Evolutionary conservation across 768 basidiomycete species (phyloP).

Genomic region (Cystofilobasidium capitatum): DNA sequence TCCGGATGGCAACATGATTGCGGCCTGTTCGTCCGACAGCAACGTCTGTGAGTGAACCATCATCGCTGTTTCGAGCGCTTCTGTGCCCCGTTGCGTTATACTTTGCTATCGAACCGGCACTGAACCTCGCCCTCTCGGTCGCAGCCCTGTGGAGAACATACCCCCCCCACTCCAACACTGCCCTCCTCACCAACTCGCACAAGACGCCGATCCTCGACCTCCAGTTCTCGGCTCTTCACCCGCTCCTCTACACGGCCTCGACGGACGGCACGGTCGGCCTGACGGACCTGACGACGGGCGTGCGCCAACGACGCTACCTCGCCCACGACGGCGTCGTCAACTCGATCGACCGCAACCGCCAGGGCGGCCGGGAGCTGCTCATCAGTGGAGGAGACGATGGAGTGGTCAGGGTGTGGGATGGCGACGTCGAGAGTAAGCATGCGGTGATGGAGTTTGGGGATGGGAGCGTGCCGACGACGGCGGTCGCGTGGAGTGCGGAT

Average conservation of each 20-base stretch:
- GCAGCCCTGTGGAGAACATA: constrained; percentile 84
- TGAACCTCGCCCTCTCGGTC: not conserved
- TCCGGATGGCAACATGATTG: constrained; percentile 85
- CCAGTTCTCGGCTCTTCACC: constrained; percentile 46
- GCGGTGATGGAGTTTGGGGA: constrained; percentile 60
- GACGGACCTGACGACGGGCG: constrained; percentile 69
- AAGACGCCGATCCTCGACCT: constrained; percentile 89
- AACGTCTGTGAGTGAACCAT: constrained; percentile 62
- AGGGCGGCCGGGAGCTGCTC: constrained; percentile 69
- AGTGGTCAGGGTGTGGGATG: constrained; percentile 79
- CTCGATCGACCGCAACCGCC: constrained; percentile 63
- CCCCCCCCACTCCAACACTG: constrained; percentile 86
- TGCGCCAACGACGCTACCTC: constrained; percentile 66
- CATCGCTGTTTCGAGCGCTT: not conserved
- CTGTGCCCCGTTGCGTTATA: not conserved
- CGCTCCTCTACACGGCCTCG: constrained; percentile 61
- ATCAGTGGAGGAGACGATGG: constrained; percentile 88
- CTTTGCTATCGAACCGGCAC: not conserved
- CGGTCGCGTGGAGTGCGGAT: constrained; percentile 85
- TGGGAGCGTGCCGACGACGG: constrained; percentile 79
- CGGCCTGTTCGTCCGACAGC: constrained; percentile 81
- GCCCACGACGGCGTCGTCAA: constrained; percentile 91
- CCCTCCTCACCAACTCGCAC: constrained; percentile 65
- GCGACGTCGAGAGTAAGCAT: constrained; percentile 59
- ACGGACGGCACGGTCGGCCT: constrained; percentile 77